Evolutionary conservation across 345 rosid genomes (phyloP), one percentile per base, ranked within the genome.

Genomic region (Pistacia atlantica): DNA sequence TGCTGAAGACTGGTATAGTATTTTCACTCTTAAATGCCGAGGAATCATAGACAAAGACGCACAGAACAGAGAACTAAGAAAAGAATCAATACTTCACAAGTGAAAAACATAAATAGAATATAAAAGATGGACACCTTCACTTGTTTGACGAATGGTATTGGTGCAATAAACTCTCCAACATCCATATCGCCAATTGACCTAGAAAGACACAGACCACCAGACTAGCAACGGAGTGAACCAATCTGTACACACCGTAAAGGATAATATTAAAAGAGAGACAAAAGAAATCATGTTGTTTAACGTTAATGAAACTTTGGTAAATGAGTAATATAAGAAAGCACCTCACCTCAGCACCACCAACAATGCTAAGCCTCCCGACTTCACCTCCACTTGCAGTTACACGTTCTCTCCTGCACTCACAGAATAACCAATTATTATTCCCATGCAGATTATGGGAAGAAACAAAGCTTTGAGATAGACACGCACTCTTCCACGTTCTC

Each of bases 381-480:
- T 93, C 98, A 65, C 97, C 98, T n/a, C 98, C 98, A 79, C 98
- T 93, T 65, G 95, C 98, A 75, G 94, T 85, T 68, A 95, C 97
- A 3, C 97, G 86, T 76, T 92, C 93, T 79, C 97, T 89, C 89
- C 98, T 92, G 83, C 84, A 85, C 74, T 77, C 64, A 63, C 37
- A 54, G 68, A 48, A 74, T 28, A 68, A 52, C 2, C 42, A 22
- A 33, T 62, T 70, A 65, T 59, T 18, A n/a, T 31, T 70, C 52
- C 56, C 35, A 42, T 51, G 37, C 70, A 37, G 56, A 49, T 67
- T 54, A 63, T 67, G 31, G 68, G 59, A 68, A 81, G n/a, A 33
- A 31, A 57, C 63, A 59, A 72, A 49, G 42, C 14, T 46, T 67
- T 60, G 74, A 78, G 67, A 71, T 49, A 84, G 78, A 72, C 4